Evolutionary conservation across 2,329 filamentous ascomycete genomes (phyloP), one percentile per base, ranked within the genome.

Genomic region (Aspergillus tamarii): DNA sequence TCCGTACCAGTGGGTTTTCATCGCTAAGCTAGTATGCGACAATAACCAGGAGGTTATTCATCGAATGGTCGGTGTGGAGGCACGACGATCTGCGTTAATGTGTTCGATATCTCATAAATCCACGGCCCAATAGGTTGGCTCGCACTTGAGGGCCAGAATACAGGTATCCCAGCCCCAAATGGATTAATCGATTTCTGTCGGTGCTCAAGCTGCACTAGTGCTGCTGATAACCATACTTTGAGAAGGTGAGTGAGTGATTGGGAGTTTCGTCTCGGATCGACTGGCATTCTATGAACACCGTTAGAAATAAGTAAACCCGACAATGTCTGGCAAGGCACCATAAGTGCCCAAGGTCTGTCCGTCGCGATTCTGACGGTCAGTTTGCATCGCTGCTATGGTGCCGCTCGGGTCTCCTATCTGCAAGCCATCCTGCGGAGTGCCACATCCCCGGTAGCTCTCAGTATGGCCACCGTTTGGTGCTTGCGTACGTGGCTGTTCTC

Each of bases 1-100:
- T 23, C 32, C 45, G 28, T 30, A 26, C 54, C 41, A 28, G 36
- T 14, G 34, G 41, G 32, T n/a, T 52, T 52, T 16, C 12, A 36
- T 57, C 53, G 41, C 43, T 39, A 41, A 54, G n/a, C 23, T 39
- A 56, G 41, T 26, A 26, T 28, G 30, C 34, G 28, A 23, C 32
- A 16, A 32, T 4, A 57, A 50, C n/a, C 14, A 55, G 46, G 56
- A 65, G 52, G 54, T 61, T 64, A 64, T 64, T 50, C 53, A 65
- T 67, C 66, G 53, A 62, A 62, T 66, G 55, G 57, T 66, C 66
- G 64, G 64, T 67, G 66, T 66, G 59, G 48, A 57, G 45, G 55
- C 30, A 53, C 41, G 52, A 55, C 54, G 57, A 62, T 64, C 60
- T 60, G 59, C 59, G 41, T 45, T 58, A 56, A 36, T 46, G 48